Evolutionary conservation across 1,139 yeast species (phyloP), one percentile per base, ranked within the genome.

Genomic region (Sugiyamaella castrensis): DNA sequence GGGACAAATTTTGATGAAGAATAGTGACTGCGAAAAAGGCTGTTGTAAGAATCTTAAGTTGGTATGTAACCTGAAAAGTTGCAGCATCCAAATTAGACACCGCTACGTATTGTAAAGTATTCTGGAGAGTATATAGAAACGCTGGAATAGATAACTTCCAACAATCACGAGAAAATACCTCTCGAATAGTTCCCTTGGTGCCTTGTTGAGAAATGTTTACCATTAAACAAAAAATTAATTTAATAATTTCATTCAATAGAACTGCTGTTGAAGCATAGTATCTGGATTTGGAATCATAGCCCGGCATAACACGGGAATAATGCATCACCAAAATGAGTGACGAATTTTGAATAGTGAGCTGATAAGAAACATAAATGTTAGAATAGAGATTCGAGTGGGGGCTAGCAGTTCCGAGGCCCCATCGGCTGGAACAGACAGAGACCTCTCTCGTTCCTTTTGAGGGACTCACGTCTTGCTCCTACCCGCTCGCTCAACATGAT

Each of bases 201-300:
- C 70, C 70, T 27, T 52, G 54, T 35, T 62, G 58, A n/a, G 16
- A 15, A 16, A 46, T 11, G 26, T 66, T 57, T 11, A 68, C 61
- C 10, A 51, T 50, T 19, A 61, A 36, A 46, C 73, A 70, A 33
- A 71, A 54, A n/a, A 55, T 41, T 40, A 71, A 57, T 56, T 71
- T 71, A 56, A 71, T 57, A 26, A 71, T 45, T 55, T 71, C 75
- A 59, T 71, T 71, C 42, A 71, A 56, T 27, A 71, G 60, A 31
- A 71, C 75, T 4, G 75, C 75, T 2, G 75, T 71, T 12, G 75
- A 71, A 10, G 74, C 62, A 39, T 65, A 60, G 55, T 71, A 71
- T 29, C 71, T 62, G 11, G 61, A 50, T 8, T 53, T 55, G 15
- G 60, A 53, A 40, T 58, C 63, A 41, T 62, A 64, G 10, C 69